These are phyloP conservation scores for Sclerospora graminicola DNA, from an alignment of 352 stramenopile genomes.

Conservation along the genomic window DNA sequence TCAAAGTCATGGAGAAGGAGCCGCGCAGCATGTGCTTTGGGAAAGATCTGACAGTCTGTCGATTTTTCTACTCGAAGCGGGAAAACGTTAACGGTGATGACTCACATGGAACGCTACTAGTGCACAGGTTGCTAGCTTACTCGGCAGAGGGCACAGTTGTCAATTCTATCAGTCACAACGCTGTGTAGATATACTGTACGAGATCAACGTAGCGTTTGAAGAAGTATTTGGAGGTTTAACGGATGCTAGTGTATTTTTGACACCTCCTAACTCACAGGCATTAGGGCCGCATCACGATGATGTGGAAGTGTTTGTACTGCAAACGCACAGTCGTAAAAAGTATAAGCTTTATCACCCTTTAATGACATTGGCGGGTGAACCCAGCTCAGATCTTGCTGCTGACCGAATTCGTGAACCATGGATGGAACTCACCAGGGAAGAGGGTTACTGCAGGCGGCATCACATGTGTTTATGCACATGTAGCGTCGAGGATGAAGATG, in stretches of 20 bases:
- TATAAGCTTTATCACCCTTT: conserved; percentile 81
- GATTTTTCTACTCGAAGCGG: too few species aligned
- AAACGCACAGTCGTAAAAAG: conserved; percentile 78
- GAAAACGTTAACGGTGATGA: too few species aligned
- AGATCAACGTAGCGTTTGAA: conserved; percentile 60
- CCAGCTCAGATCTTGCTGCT: too few species aligned
- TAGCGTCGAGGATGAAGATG: too few species aligned
- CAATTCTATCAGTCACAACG: conserved; percentile 86
- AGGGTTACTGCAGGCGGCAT: conserved; percentile 66
- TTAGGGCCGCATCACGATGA: conserved; percentile 81
- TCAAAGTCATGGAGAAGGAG: conserved; percentile 51
- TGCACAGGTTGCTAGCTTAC: too few species aligned
- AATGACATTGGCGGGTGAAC: conserved; percentile 65
- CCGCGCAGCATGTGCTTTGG: conserved; percentile 34
- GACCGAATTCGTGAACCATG: too few species aligned
- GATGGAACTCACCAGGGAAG: conserved; percentile 37
- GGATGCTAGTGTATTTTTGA: too few species aligned
- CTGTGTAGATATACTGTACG: conserved; percentile 65
- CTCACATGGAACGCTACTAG: conserved; percentile 35
- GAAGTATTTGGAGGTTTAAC: too few species aligned
- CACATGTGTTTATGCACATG: conserved; percentile 75
- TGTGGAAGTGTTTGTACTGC: conserved; percentile 81
- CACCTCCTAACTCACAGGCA: conserved; percentile 61
- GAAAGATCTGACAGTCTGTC: too few species aligned
- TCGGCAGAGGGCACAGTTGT: conserved; percentile 67